Evolutionary conservation across 2,329 filamentous ascomycete species (phyloP).

Genomic region (Cytospora piceicola): DNA sequence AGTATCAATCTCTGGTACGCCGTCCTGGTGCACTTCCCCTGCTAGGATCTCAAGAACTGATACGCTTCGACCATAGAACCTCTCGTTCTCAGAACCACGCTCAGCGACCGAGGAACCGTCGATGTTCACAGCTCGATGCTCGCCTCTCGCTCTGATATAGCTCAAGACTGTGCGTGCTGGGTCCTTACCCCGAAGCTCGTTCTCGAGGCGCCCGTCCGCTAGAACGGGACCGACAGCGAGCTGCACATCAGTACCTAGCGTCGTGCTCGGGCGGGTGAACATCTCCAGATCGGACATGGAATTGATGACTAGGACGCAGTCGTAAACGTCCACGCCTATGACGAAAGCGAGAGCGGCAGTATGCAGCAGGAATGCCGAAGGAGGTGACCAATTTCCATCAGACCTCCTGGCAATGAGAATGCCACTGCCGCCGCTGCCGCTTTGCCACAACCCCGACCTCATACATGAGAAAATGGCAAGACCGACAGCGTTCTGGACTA

Average conservation of each 20-base stretch:
- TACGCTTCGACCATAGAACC: conserved; percentile 57
- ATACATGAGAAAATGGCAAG: conserved; percentile 95
- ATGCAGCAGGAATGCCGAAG: conserved; percentile 88
- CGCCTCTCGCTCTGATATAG: conserved; percentile 62
- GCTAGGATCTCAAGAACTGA: conserved; percentile 61
- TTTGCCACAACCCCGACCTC: conserved; percentile 90
- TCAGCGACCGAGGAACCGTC: conserved; percentile 61
- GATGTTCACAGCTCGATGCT: conserved; percentile 58
- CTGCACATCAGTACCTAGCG: conserved; percentile 79
- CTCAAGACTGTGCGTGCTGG: conserved; percentile 59
- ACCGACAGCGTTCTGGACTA: conserved; percentile 87
- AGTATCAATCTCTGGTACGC: conserved; percentile 58
- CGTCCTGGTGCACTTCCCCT: conserved; percentile 57
- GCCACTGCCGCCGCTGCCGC: conserved; percentile 87
- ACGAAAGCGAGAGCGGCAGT: conserved; percentile 88
- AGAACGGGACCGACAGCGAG: conserved; percentile 77
- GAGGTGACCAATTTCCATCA: conserved; percentile 89
- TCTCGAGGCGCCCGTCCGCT: conserved; percentile 54
- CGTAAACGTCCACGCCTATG: conserved; percentile 91
- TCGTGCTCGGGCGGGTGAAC: conserved; percentile 78
- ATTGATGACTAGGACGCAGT: conserved; percentile 93
- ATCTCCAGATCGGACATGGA: conserved; percentile 81
- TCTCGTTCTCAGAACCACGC: conserved; percentile 62
- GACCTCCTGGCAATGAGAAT: conserved; percentile 82
- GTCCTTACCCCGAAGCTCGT: conserved; percentile 56